Evolutionary conservation across 2,329 filamentous ascomycete species (phyloP), one percentile per base, ranked within the genome.

Genomic region (Colletotrichum phormii): DNA sequence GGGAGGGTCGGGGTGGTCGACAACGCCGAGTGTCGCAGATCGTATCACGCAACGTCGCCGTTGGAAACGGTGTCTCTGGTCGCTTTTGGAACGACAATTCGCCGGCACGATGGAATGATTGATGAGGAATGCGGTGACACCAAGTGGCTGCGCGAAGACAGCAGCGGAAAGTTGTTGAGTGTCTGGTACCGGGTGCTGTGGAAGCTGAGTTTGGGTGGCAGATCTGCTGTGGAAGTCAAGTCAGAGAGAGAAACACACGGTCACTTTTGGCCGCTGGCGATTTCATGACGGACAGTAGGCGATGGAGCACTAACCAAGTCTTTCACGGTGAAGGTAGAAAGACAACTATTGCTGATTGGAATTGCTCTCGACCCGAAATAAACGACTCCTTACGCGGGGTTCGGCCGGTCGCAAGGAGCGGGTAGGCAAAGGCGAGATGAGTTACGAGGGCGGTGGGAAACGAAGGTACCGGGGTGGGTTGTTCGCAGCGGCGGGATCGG

Each of bases 21-120:
- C 59, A 54, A 64, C 42, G 53, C 65, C 18, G 59, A 59, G n/a
- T 69, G 65, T 69, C 54, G 59, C 65, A 72, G 65, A 55, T 69
- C 26, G 46, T 72, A 64, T 72, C 60, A 70, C 60, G 33, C 35
- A 51, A 59, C 42, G 61, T 18, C 29, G 60, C 24, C n/a, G 46
- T 31, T 46, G 24, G 26, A 22, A 35, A 33, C 26, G 29, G 24
- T 33, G 37, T 24, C 37, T 46, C 37, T 54, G 31, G 54, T 22
- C 13, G 24, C 24, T 33, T 42, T 37, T 26, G 11, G 18, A 33
- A 5, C 13, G 12, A 11, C 15, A 42, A 49, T 24, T 29, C n/a
- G 11, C 42, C 42, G n/a, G 46, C 24, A 29, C 31, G 13, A 13
- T 24, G 5, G 46, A 12, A 22, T 26, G 15, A 5, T 22, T n/a